A percentile compares a stretch with the other conserved stretches of the same genome.
These are phyloP conservation scores for Wickerhamiella azyma DNA, from an alignment of 805 yeast genomes.

Conservation along the genomic window DNA sequence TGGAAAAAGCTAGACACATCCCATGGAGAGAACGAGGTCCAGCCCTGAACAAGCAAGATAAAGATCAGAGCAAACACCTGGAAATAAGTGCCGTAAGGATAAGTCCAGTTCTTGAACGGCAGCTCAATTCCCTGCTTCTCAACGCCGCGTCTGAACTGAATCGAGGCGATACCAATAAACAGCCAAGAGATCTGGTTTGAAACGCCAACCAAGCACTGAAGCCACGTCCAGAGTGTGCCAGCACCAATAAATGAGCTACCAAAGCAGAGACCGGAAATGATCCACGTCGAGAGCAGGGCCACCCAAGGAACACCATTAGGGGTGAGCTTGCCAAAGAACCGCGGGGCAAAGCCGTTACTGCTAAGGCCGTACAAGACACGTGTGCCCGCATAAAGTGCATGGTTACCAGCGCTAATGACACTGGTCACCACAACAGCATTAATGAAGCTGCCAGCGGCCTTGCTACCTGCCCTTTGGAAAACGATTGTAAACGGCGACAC, in stretches of 20 bases:
- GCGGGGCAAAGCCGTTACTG: constrained; percentile 45
- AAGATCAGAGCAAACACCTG: constrained; percentile 35
- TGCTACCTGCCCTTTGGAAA: constrained; percentile 32
- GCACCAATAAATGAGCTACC: constrained; percentile 43
- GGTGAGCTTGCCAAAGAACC: constrained; percentile 33
- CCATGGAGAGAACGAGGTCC: constrained; percentile 57
- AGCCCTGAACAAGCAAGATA: constrained; percentile 46
- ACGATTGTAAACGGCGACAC: constrained; percentile 35
- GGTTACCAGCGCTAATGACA: constrained; percentile 52
- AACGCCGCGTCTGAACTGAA: constrained; percentile 40
- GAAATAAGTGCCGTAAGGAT: constrained; percentile 38
- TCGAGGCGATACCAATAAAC: constrained; percentile 38
- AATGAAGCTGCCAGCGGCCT: constrained; percentile 36
- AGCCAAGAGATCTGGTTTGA: constrained; percentile 55
- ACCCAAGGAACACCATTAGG: constrained; percentile 39
- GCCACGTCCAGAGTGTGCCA: constrained; percentile 40
- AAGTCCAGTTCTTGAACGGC: constrained; percentile 38
- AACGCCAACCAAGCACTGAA: constrained; percentile 47
- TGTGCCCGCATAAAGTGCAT: constrained; percentile 52
- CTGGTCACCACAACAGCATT: constrained; percentile 48
- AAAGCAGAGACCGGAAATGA: constrained; percentile 44
- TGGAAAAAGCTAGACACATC: constrained; percentile 47
- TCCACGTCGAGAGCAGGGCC: constrained; percentile 38
- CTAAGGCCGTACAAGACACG: constrained; percentile 50
- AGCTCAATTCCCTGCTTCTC: constrained; percentile 29